These are phyloP conservation scores for Ilyonectria mors-panacis DNA, from an alignment of 2,329 filamentous ascomycete genomes.

Conservation along the genomic window DNA sequence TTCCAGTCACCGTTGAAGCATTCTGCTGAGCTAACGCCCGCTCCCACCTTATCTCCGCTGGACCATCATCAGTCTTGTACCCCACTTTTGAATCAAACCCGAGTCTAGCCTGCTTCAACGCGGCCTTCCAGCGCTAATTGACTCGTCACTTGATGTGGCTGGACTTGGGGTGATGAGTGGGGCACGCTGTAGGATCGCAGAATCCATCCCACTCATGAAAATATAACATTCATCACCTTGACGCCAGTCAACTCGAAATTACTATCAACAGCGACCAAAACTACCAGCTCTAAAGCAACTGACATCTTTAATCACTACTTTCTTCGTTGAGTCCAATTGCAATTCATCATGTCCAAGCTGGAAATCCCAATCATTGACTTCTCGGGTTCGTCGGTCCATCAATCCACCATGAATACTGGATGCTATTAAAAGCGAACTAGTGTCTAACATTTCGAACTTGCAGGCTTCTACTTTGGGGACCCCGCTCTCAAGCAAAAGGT, in stretches of 20 bases:
- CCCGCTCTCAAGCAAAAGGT: conserved; percentile 45
- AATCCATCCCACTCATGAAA: conserved; percentile 22
- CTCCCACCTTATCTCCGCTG: conserved; percentile 25
- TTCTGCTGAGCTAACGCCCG: not conserved
- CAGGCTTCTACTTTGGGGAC: conserved; percentile 41
- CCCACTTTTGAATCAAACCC: conserved; percentile 24
- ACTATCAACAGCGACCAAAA: not conserved
- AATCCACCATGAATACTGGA: not conserved
- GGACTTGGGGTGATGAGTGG: not conserved
- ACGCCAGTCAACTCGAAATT: conserved; percentile 21
- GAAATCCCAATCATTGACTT: conserved; percentile 51
- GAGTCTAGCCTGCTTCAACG: conserved; percentile 8
- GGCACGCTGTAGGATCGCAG: not conserved
- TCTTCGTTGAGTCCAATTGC: not conserved
- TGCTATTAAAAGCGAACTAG: not conserved
- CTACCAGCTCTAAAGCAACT: not conserved
- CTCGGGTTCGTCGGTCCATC: conserved; percentile 37
- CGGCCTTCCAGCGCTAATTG: not conserved
- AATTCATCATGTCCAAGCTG: conserved; percentile 29
- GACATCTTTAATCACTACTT: not conserved
- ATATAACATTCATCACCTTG: conserved; percentile 23
- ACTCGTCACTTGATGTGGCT: conserved; percentile 1
- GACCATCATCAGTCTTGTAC: not conserved
- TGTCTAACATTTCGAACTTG: not conserved
- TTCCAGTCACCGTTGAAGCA: not conserved